These are phyloP conservation scores for Cercospora citrullina DNA, from an alignment of 2,329 filamentous ascomycete genomes.

Conservation along the genomic window DNA sequence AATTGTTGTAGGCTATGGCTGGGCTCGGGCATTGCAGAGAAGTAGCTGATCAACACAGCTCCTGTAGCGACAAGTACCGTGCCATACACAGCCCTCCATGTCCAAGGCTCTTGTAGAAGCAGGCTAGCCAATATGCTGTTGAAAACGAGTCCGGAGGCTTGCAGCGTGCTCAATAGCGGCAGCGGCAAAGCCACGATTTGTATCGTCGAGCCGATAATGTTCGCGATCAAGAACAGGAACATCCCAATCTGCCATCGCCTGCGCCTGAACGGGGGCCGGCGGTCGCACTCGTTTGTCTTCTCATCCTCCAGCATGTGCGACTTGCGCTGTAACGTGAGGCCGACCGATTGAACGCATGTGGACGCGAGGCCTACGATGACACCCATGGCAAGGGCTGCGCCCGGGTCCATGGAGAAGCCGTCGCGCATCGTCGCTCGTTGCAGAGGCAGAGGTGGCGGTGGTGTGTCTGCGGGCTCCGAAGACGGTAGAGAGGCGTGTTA, in stretches of 20 bases:
- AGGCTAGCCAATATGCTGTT: conserved; percentile 97
- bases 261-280: conserved; percentile 83
- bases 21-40: conserved; percentile 90
- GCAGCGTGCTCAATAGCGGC: conserved; percentile 89
- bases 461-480: not conserved
- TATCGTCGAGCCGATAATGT: conserved; percentile 90
- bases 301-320: conserved; percentile 98
- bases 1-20: conserved; percentile 85
- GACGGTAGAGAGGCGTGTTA: conserved; percentile 7
- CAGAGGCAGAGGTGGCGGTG: not conserved
- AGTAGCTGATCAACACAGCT: conserved; percentile 88
- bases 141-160: conserved; percentile 95
- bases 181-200: conserved; percentile 95
- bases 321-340: conserved; percentile 93
- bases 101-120: conserved; percentile 91
- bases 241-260: conserved; percentile 94
- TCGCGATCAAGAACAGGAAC: conserved; percentile 94
- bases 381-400: conserved; percentile 57
- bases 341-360: conserved; percentile 91
- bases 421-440: conserved; percentile 13
- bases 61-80: conserved; percentile 84
- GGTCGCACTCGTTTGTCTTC: conserved; percentile 74
- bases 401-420: conserved; percentile 24
- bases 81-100: conserved; percentile 85
- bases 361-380: conserved; percentile 91